Conservation (phyloP, 208 protist genomes). For the Leishmania major region DNA sequence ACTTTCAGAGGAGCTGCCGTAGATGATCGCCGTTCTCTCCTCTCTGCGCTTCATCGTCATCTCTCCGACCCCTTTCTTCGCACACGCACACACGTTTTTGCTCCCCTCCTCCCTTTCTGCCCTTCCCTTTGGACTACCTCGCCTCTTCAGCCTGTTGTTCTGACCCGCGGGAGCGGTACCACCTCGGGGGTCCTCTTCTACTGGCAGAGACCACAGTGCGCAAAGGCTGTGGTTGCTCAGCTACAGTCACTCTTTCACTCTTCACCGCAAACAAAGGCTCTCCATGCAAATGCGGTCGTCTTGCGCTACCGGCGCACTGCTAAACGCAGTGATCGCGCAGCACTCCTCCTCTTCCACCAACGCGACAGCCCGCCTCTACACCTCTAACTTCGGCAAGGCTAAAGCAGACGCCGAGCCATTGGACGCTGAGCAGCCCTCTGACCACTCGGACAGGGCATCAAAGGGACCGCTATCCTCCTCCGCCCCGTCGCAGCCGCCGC, state of each 20-base stretch:
- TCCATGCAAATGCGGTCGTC: not conserved
- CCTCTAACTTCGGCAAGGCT: conserved; percentile 14
- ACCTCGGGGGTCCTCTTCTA: not conserved
- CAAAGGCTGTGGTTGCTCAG: not conserved
- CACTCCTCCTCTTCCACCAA: not conserved
- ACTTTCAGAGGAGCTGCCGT: not conserved
- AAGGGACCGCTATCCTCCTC: not conserved
- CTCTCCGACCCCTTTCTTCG: not conserved
- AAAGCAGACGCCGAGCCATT: not conserved
- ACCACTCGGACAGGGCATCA: not conserved
- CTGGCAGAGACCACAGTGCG: not conserved
- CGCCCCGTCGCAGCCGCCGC: not conserved
- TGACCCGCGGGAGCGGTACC: not conserved
- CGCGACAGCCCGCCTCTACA: conserved; percentile 7
- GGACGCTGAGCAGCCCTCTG: conserved; percentile 1
- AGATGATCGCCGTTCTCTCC: not conserved
- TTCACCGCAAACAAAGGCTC: not conserved
- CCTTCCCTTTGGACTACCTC: not conserved
- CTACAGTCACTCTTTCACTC: not conserved
- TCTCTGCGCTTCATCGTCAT: not conserved
- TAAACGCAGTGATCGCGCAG: not conserved
- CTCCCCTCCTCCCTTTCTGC: not conserved
- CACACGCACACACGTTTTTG: not conserved
- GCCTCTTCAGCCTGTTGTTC: conserved; percentile 8
- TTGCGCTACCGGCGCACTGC: not conserved